phyloP scores from a whole-genome alignment of 1,284 basidiomycete genomes.

The Pascua sp. region DNA sequence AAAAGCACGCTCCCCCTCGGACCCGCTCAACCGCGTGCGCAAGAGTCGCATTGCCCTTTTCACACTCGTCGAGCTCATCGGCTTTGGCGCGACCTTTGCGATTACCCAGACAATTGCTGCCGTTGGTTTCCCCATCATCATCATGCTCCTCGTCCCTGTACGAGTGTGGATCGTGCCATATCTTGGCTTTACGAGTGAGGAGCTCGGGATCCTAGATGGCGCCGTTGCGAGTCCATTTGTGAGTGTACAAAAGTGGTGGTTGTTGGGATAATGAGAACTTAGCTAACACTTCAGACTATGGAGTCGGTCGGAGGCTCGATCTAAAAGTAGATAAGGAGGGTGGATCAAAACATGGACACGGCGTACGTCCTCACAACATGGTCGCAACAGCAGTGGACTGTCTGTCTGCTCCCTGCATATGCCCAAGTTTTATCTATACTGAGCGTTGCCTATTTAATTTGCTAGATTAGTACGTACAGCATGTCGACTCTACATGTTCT shows the following conservation, averaged over 20 bases:
- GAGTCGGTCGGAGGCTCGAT: conserved; percentile 53
- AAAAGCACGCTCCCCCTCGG: conserved; percentile 59
- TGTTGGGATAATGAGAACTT: background rate
- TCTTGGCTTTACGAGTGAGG: conserved; percentile 72
- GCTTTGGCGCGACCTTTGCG: conserved; percentile 85
- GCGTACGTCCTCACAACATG: no score
- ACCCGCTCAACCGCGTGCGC: conserved; percentile 71
- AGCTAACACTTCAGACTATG: conserved; percentile 49
- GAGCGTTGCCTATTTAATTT: background rate
- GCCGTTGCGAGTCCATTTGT: conserved; percentile 69
- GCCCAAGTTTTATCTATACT: background rate
- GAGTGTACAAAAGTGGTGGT: conserved; percentile 44
- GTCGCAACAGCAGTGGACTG: no score
- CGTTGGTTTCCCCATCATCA: conserved; percentile 88
- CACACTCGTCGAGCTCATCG: conserved; percentile 72
- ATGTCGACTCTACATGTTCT: background rate
- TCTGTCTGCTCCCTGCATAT: background rate
- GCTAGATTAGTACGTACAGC: background rate
- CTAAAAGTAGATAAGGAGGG: background rate
- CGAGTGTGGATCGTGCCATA: conserved; percentile 69
- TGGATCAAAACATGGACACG: no score
- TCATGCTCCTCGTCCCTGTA: conserved; percentile 80
- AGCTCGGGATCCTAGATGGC: conserved; percentile 80
- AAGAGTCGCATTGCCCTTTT: conserved; percentile 75
- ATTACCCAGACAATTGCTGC: conserved; percentile 89